Evolutionary conservation across 2,329 filamentous ascomycete species (phyloP), one percentile per base, ranked within the genome.

Genomic region (Pseudogymnoascus sp.): DNA sequence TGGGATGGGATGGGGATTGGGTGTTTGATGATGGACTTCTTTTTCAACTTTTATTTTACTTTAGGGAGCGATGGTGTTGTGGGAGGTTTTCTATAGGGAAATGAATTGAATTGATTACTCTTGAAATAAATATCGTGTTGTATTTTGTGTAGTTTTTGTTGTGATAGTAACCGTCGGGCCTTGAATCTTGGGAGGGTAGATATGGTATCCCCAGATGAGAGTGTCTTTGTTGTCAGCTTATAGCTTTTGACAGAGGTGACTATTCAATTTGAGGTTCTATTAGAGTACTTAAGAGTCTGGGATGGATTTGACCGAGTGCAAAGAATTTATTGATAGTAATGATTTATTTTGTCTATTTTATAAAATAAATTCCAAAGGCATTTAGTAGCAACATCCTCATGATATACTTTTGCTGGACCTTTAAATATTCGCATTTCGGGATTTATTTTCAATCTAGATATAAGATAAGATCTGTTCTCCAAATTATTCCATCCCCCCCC

Each of bases 401-500:
- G 16, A 11, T 52, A 52, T 12, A 19, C 19, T 19, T 19, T 26
- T 26, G 4, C 23, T 6, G 5, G 23, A 26, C 5, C 23, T 55
- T 33, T 19, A 19, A 33, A 33, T 55, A 55, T 55, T 14, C 11
- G 10, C 33, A 33, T 2, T 8, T 21, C 19, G 19, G 19, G 7
- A 3, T 6, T 6, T 11, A 12, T 19, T 31, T 31, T 16, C 8
- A 52, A 16, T 31, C n/a, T 52, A 52, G 4, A 11, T 52, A 31
- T 31, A 31, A n/a, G 12, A 49, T n/a, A 49, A 2, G 26, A 5
- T 31, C 10, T 31, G 14, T 19, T 21, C 21, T 14, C 16, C 4
- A 49, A 19, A 19, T 19, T 19, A 19, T 19, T 6, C 90, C 91
- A 72, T 93, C 90, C 60, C 90, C 88, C 64, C 90, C 89, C 70